Evolutionary conservation across 2,329 filamentous ascomycete genomes (phyloP), one percentile per base, ranked within the genome.

Genomic region (Metarhizium humberi): DNA sequence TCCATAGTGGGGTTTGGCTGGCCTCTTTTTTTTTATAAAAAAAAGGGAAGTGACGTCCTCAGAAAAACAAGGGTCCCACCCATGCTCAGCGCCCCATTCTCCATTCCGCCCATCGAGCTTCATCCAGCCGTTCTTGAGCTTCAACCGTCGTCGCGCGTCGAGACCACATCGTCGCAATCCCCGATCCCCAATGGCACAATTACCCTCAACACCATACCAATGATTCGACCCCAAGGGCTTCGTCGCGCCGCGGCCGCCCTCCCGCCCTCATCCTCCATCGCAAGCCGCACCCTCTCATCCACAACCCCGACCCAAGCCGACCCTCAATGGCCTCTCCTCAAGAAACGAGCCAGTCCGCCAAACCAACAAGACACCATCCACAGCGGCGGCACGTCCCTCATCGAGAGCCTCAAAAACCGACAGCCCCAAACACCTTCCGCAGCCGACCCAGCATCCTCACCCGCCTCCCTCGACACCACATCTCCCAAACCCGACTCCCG

Each of bases 301-400:
- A 25, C 25, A 25, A 25, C 25, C 25, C 25, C 14, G 18, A 30
- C 32, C 32, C 4, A 25, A 45, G 1, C 45, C 50, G 6, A 49
- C n/a, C 4, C 42, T 8, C 20, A 50, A 34, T 58, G 56, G 56
- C 56, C 56, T 34, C 56, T 47, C 4, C 54, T 54, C 51, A 54
- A 53, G 20, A 56, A 25, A 18, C 51, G 56, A 46, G 20, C n/a
- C 30, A 47, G 32, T 16, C 36, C 29, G 4, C 11, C 30, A 16
- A 20, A 36, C 29, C 6, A 34, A 32, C 3, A 34, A 18, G 49
- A 52, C 51, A 38, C 25, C n/a, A 14, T 36, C 47, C 50, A 38
- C 55, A 30, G 38, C 18, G 18, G 36, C 45, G 38, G 11, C 50
- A 45, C 7, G 13, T 16, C 51, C 14, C 56, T 51, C 34, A 42